Evolutionary conservation across 2,329 filamentous ascomycete genomes (phyloP), one percentile per base, ranked within the genome.

Genomic region (Calonectria ilicicola): DNA sequence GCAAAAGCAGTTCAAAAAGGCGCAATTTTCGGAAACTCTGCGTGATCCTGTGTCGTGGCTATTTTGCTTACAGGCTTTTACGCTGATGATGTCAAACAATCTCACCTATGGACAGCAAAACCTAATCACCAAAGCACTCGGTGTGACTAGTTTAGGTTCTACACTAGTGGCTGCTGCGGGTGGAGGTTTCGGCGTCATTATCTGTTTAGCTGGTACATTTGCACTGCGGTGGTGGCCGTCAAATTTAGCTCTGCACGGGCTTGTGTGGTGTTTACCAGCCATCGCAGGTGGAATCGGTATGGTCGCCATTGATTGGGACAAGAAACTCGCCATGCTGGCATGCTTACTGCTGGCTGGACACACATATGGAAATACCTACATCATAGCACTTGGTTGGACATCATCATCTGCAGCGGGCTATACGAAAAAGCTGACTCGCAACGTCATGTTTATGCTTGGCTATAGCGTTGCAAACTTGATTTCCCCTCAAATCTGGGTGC

Each of bases 361-460:
- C 47, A 84, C 83, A 0, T 85, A 83, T 40, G 75, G 77, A 5
- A 76, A 76, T 56, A 76, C 77, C 0, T 81, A 81, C 65, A 80
- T 80, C 71, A 80, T 81, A 27, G 76, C 76, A 0, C 65, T 85
- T 0, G 83, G 82, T 9, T 85, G 84, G 83, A 82, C 83, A 6
- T 83, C 82, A 3, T 83, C 83, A 2, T 76, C 76, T 7, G 76
- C 79, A 1, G 82, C 83, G 0, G 84, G 85, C 5, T 85, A 86
- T 72, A 86, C 85, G 0, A 87, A 87, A 77, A 86, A 86, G 74
- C 82, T 85, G 17, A 86, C 84, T 0, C 79, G 84, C 2, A 85
- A 84, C n/a, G 83, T 81, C 35, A 79, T 85, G 76, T 84, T 84
- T 63, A 83, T 84, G 77, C 73, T 84, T 2, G 85, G 83, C 2